phyloP scores from a whole-genome alignment of 495 filamentous ascomycete species.

The Daldinia loculata region DNA sequence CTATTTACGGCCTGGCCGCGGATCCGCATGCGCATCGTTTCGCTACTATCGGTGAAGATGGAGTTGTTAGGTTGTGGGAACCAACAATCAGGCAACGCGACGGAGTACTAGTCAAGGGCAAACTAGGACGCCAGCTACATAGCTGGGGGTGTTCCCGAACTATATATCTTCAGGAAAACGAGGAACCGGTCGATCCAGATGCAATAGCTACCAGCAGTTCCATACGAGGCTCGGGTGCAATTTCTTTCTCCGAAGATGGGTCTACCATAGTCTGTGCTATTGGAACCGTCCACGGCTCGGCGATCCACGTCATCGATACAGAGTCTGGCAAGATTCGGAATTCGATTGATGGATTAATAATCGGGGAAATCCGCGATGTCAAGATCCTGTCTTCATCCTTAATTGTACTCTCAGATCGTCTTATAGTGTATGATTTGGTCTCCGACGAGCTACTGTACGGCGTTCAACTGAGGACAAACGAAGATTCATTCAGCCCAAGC shows the following conservation, averaged over 20 bases:
- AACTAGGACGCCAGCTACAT: constrained; percentile 61
- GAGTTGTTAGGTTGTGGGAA: constrained; percentile 78
- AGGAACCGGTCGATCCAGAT: constrained; percentile 49
- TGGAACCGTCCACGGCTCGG: constrained; percentile 53
- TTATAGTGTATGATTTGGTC: constrained; percentile 74
- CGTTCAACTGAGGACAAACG: constrained; percentile 44
- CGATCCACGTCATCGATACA: constrained; percentile 69
- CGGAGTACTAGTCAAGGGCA: constrained; percentile 65
- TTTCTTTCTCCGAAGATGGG: constrained; percentile 86
- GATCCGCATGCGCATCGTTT: constrained; percentile 74
- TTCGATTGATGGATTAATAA: constrained; percentile 64
- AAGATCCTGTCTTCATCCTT: constrained; percentile 68
- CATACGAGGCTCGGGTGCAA: constrained; percentile 56
- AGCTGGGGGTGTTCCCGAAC: constrained; percentile 77
- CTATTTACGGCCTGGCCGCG: constrained; percentile 74
- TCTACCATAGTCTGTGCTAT: constrained; percentile 76
- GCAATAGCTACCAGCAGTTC: constrained; percentile 14
- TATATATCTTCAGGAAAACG: constrained; percentile 61
- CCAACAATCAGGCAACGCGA: constrained; percentile 70
- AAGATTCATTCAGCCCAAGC: constrained; percentile 29
- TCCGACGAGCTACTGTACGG: constrained; percentile 64
- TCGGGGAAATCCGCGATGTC: constrained; percentile 62
- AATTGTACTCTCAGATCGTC: constrained; percentile 67
- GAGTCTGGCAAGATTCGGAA: constrained; percentile 62
- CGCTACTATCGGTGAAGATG: constrained; percentile 84